A percentile compares a stretch with the other conserved stretches of the same genome.
These are phyloP conservation scores for Trypanosoma lewisi DNA, from an alignment of 208 protist genomes.

Conservation along the genomic window DNA sequence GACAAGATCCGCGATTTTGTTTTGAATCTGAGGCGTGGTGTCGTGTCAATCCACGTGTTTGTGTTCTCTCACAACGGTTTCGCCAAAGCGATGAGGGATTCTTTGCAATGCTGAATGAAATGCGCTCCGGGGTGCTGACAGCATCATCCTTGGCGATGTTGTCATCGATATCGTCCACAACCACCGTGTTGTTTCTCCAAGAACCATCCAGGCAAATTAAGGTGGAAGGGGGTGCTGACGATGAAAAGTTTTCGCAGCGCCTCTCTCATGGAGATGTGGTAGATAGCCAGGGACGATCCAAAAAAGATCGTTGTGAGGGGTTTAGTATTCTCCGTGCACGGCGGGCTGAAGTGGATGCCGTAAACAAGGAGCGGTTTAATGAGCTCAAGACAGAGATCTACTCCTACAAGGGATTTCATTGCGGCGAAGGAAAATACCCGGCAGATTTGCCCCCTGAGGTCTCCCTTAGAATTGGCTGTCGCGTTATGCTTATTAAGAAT, in stretches of 20 bases:
- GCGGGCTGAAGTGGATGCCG: conserved; percentile 48
- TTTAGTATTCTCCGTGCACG: conserved; percentile 73
- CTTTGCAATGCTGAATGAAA: conserved; percentile 74
- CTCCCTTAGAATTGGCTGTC: conserved; percentile 63
- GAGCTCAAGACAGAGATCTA: conserved; percentile 49
- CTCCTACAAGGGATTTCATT: conserved; percentile 48
- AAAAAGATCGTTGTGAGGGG: conserved; percentile 39
- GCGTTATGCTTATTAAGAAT: conserved; percentile 90
- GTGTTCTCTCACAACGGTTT: conserved; percentile 60
- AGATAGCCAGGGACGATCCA: conserved; percentile 17
- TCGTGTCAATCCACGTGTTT: conserved; percentile 52
- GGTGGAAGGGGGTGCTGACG: background rate
- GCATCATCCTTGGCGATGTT: conserved; percentile 37
- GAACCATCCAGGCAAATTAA: background rate
- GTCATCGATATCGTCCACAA: conserved; percentile 26
- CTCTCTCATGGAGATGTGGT: conserved; percentile 1
- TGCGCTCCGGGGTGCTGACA: conserved; percentile 57
- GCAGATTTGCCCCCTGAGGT: conserved; percentile 37
- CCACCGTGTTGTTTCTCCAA: conserved; percentile 35
- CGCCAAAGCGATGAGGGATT: conserved; percentile 64
- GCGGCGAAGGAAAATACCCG: conserved; percentile 41
- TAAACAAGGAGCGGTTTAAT: conserved; percentile 61
- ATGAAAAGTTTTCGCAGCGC: background rate
- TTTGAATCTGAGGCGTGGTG: conserved; percentile 78
- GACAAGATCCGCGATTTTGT: conserved; percentile 39